Evolutionary conservation across 23 red algal genomes (phyloP).

Genomic region (Gracilariopsis chorda): DNA sequence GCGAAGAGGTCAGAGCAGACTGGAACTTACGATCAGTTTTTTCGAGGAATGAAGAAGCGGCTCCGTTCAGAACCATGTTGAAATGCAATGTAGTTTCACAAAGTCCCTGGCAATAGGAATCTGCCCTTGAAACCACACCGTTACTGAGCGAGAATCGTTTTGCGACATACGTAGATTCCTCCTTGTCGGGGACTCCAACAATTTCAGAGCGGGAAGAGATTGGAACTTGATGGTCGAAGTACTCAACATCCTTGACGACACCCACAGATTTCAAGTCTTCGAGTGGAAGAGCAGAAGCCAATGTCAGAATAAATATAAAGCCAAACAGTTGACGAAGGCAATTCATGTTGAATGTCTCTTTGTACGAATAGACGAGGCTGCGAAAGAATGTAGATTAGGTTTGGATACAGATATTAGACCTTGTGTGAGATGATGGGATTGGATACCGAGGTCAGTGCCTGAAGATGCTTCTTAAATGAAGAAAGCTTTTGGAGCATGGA

Average conservation of each 20-base stretch:
- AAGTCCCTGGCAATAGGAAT: neutral
- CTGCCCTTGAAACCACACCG: neutral
- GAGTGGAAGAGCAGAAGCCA: neutral
- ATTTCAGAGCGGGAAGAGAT: too few species aligned
- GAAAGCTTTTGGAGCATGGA: too few species aligned
- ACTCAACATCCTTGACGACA: neutral
- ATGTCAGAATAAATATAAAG: neutral
- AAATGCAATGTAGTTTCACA: neutral
- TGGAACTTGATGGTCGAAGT: neutral
- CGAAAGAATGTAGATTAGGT: neutral
- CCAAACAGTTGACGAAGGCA: neutral
- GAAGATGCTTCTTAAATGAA: too few species aligned
- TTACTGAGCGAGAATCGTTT: neutral
- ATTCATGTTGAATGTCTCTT: neutral
- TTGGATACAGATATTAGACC: too few species aligned
- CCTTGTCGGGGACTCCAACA: neutral
- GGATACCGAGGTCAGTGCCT: too few species aligned
- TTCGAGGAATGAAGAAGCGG: neutral
- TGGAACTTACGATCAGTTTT: neutral
- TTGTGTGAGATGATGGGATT: too few species aligned
- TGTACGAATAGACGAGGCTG: neutral
- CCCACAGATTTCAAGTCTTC: neutral
- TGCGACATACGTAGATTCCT: neutral
- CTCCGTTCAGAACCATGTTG: neutral
- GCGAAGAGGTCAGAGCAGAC: neutral